Evolutionary conservation across 257 asterid genomes (phyloP).

Genomic region (Ballota nigra): DNA sequence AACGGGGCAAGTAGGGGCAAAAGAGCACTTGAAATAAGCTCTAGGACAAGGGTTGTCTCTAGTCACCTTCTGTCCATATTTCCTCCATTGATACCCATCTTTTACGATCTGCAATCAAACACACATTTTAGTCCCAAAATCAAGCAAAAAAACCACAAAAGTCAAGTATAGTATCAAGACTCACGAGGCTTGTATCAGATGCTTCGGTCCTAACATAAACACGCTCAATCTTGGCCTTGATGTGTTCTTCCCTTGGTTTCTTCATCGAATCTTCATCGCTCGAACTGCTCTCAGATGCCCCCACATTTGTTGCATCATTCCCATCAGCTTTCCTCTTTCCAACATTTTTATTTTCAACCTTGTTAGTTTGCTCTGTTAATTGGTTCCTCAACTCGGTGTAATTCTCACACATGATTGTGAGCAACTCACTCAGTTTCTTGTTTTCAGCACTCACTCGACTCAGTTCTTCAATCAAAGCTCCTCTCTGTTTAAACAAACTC

Average conservation of each 20-base stretch:
- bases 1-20: conserved; percentile 94
- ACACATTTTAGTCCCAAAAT: not conserved
- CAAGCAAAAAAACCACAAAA: too few species aligned
- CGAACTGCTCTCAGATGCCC: conserved; percentile 69
- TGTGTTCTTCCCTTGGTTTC: conserved; percentile 65
- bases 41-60: conserved; percentile 71
- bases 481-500: conserved; percentile 30
- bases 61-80: conserved; percentile 78
- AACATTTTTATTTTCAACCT: conserved; percentile 17
- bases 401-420: conserved; percentile 74
- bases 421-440: conserved; percentile 68
- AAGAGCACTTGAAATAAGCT: conserved; percentile 85
- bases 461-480: conserved; percentile 71
- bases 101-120: conserved; percentile 60
- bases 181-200: conserved; percentile 88
- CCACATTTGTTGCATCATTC: conserved; percentile 25
- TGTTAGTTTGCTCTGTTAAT: conserved; percentile 48
- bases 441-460: conserved; percentile 74
- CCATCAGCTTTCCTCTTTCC: conserved; percentile 62
- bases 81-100: conserved; percentile 83
- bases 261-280: conserved; percentile 76
- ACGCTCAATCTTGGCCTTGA: conserved; percentile 60
- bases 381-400: conserved; percentile 58
- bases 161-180: conserved; percentile 15
- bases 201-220: conserved; percentile 59